Percentiles rank a stretch among this genome's conserved stretches.
Evolutionary conservation across 163 green algal genomes (phyloP).

Genomic region (Chlamydomonas reinhardtii): DNA sequence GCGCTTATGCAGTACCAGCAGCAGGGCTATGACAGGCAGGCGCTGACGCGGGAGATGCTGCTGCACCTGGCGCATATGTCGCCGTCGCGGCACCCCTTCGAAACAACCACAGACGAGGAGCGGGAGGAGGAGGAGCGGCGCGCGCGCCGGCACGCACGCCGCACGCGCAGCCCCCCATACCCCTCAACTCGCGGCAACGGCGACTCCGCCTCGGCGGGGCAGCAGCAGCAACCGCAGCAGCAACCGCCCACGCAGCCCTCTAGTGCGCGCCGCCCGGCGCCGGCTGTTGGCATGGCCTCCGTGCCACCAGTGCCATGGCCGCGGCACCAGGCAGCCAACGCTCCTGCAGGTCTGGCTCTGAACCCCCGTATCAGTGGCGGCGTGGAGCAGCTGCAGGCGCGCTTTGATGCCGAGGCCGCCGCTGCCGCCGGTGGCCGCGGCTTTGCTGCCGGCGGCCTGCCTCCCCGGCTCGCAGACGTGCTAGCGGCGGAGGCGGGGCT

Average conservation of each 20-base stretch:
- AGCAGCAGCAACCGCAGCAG: too few relatives aligned
- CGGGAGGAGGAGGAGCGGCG: slow-evolving; percentile 18
- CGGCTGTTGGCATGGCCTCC: neutral
- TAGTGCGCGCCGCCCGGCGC: neutral
- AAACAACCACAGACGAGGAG: slow-evolving; percentile 45
- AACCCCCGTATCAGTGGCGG: neutral
- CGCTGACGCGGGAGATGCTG: slow-evolving; percentile 41
- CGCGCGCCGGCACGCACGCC: neutral
- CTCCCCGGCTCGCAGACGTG: slow-evolving; percentile 6
- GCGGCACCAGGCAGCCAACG: neutral
- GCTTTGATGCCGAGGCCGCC: neutral
- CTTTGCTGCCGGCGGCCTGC: neutral
- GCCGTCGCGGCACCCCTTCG: slow-evolving; percentile 19
- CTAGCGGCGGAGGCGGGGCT: neutral
- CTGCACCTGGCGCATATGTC: slow-evolving; percentile 25
- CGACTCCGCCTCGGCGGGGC: neutral
- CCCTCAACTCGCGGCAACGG: neutral
- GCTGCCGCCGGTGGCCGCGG: neutral
- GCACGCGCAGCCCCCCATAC: neutral
- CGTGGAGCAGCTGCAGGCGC: neutral
- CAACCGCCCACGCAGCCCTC: too few relatives aligned
- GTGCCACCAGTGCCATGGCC: neutral
- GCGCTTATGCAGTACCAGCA: too few relatives aligned
- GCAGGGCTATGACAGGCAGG: neutral
- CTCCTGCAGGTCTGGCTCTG: neutral